These are phyloP conservation scores for Chrysosporium keratinophilum DNA, from an alignment of 2,329 filamentous ascomycete species.

Conservation along the genomic window DNA sequence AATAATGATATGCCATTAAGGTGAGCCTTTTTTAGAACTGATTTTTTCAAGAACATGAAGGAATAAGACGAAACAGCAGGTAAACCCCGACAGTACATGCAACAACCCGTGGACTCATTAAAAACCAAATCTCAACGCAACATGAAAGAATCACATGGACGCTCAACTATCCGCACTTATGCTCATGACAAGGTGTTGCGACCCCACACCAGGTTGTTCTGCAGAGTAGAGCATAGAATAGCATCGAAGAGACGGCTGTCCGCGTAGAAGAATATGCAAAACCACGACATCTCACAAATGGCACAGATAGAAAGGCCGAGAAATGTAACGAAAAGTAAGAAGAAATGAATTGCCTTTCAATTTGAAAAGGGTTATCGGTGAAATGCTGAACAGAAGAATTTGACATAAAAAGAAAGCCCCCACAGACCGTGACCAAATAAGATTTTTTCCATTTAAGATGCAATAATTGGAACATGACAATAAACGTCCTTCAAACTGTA, in stretches of 20 bases:
- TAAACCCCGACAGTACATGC: no score
- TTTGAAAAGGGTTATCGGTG: neutral
- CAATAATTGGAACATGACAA: slow-evolving; percentile 5
- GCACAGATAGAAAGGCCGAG: neutral
- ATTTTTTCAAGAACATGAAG: no score
- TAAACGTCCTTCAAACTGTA: neutral
- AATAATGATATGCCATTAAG: no score
- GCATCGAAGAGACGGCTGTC: neutral
- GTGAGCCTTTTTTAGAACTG: no score
- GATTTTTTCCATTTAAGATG: slow-evolving; percentile 6
- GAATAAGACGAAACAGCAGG: no score
- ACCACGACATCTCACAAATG: neutral
- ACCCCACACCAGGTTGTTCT: no score
- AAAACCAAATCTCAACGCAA: no score
- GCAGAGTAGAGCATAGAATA: neutral
- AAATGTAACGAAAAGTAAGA: neutral
- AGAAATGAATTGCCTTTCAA: neutral
- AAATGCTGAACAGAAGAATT: slow-evolving; percentile 5
- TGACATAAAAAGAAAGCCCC: neutral
- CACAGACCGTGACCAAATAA: slow-evolving; percentile 2
- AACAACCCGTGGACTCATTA: no score
- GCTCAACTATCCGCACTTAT: no score
- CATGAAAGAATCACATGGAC: no score
- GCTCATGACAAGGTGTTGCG: no score
- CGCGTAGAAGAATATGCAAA: neutral